These are phyloP conservation scores for Anacardium occidentale DNA, from an alignment of 345 rosid genomes.

Conservation along the genomic window DNA sequence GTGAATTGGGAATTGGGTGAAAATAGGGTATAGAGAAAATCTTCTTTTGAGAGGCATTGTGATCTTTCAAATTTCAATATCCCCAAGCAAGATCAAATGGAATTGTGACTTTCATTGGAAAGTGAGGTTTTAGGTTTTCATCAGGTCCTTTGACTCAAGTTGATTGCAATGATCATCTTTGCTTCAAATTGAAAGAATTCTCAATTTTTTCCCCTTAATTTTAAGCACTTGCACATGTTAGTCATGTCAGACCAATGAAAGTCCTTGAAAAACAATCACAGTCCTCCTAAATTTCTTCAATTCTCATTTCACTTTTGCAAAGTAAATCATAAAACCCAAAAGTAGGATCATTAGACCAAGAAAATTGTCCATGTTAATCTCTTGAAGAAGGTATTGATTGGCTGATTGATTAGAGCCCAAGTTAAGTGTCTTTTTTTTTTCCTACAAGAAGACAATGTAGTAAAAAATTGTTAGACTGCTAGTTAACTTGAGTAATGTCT, in stretches of 20 bases:
- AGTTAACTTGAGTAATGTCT: conserved; percentile 20
- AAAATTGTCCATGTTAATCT: not conserved
- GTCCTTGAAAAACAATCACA: not conserved
- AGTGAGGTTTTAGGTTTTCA: conserved; percentile 35
- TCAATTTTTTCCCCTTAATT: not conserved
- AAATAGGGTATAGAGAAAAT: conserved; percentile 22
- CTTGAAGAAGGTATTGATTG: not conserved
- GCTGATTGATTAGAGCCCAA: conserved; percentile 28
- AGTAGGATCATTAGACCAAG: conserved; percentile 16
- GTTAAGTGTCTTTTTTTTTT: not conserved
- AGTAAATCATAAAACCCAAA: conserved; percentile 3
- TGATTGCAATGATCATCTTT: conserved; percentile 8
- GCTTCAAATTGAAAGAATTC: not conserved
- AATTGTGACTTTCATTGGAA: conserved; percentile 41
- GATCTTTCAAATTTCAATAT: conserved; percentile 20
- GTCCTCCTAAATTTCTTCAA: not conserved
- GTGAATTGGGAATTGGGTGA: conserved; percentile 29
- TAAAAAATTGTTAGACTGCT: conserved; percentile 19
- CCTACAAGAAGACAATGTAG: not conserved
- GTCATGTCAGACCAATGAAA: not conserved
- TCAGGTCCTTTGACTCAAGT: conserved; percentile 19
- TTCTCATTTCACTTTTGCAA: not conserved
- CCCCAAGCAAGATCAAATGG: conserved; percentile 59
- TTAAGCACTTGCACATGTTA: not conserved
- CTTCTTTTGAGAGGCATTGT: conserved; percentile 33